Evolutionary conservation across 345 rosid species (phyloP).

Genomic region (Populus simonii): DNA sequence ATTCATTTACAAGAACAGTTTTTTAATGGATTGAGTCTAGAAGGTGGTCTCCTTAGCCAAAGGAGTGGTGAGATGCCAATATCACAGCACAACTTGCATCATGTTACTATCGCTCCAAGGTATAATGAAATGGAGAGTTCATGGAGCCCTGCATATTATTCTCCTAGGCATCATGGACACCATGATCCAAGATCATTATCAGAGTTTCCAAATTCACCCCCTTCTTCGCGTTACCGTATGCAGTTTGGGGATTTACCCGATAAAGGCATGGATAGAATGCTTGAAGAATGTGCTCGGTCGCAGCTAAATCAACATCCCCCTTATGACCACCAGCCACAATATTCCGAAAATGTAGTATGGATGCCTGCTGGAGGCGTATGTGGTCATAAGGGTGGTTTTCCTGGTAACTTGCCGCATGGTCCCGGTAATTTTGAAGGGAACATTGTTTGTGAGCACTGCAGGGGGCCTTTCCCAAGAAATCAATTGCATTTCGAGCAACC

Average conservation of each 20-base stretch:
- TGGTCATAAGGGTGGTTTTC: constrained; percentile 70
- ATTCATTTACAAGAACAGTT: constrained; percentile 40
- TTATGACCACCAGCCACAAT: constrained; percentile 55
- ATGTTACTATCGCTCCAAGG: constrained; percentile 55
- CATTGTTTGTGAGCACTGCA: constrained; percentile 60
- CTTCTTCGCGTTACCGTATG: constrained; percentile 62
- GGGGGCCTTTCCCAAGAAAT: constrained; percentile 52
- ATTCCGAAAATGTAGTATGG: constrained; percentile 70
- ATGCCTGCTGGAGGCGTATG: constrained; percentile 60
- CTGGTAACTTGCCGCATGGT: constrained; percentile 63
- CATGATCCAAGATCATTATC: constrained; percentile 61
- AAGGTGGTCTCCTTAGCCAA: constrained; percentile 54
- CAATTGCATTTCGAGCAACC: constrained; percentile 63
- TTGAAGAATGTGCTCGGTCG: constrained; percentile 66
- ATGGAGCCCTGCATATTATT: constrained; percentile 72
- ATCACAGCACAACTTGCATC: constrained; percentile 56
- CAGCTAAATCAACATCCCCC: constrained; percentile 53
- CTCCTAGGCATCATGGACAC: constrained; percentile 81
- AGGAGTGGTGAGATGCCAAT: constrained; percentile 52
- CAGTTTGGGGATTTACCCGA: constrained; percentile 66
- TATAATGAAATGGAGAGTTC: constrained; percentile 71
- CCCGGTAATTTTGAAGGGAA: constrained; percentile 60
- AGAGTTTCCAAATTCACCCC: constrained; percentile 77
- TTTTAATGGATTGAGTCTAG: constrained; percentile 49
- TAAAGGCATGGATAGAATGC: constrained; percentile 55